These are phyloP conservation scores for Bassia scoparia DNA, from an alignment of 148 eudicot genomes.

Conservation along the genomic window DNA sequence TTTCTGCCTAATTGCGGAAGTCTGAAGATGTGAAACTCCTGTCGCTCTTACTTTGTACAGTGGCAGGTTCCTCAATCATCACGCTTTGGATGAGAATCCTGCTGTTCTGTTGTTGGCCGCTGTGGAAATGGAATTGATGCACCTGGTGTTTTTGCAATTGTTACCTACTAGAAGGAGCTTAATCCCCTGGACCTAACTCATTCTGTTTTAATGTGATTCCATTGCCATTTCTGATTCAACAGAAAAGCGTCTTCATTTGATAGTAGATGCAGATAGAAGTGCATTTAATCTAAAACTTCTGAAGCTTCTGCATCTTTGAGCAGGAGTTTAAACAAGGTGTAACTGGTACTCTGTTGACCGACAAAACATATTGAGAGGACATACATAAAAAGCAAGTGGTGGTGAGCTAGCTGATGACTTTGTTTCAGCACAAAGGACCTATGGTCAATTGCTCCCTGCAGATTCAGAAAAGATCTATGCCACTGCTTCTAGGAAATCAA, in stretches of 20 bases:
- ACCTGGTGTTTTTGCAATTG: slow-evolving; percentile 70
- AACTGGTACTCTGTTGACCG: slow-evolving; percentile 95
- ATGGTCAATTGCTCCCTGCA: slow-evolving; percentile 83
- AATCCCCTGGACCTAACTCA: slow-evolving; percentile 41
- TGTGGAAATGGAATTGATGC: slow-evolving; percentile 59
- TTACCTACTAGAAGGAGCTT: slow-evolving; percentile 63
- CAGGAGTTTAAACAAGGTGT: slow-evolving; percentile 60
- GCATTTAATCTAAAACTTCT: slow-evolving; percentile 74
- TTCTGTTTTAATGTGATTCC: slow-evolving; percentile 79
- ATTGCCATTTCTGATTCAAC: slow-evolving; percentile 78
- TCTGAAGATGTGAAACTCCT: slow-evolving; percentile 64
- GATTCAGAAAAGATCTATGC: slow-evolving; percentile 85
- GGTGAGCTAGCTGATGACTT: slow-evolving; percentile 54
- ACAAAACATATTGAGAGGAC: slow-evolving; percentile 67
- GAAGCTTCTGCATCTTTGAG: slow-evolving; percentile 75
- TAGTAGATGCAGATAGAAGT: slow-evolving; percentile 59
- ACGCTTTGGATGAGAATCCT: slow-evolving; percentile 90
- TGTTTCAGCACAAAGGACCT: slow-evolving; percentile 64
- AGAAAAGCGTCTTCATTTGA: slow-evolving; percentile 79
- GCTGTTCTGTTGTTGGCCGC: slow-evolving; percentile 78
- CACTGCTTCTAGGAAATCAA: slow-evolving; percentile 59
- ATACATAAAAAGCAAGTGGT: slow-evolving; percentile 54
- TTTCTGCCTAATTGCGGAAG: slow-evolving; percentile 60
- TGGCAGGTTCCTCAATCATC: slow-evolving; percentile 99
- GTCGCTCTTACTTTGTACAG: slow-evolving; percentile 58